These are phyloP conservation scores for Capronia americana DNA, from an alignment of 2,329 filamentous ascomycete genomes.

Conservation along the genomic window DNA sequence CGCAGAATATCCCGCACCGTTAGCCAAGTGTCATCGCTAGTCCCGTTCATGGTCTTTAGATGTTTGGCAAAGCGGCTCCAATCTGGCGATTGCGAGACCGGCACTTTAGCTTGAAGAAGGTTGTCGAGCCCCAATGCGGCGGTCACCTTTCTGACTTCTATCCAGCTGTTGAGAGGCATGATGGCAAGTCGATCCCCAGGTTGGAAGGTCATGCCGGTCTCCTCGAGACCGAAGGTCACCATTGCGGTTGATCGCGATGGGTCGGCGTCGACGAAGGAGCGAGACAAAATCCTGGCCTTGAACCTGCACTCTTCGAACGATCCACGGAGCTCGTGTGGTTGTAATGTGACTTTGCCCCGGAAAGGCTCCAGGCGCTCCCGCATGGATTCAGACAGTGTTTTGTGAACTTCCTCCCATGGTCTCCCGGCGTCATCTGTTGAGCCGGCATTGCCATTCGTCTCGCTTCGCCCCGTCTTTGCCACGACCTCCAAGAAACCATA, in stretches of 20 bases:
- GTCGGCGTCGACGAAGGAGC: constrained; percentile 25
- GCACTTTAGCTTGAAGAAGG: constrained; percentile 19
- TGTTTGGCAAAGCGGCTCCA: constrained; percentile 29
- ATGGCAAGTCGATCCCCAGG: constrained; percentile 28
- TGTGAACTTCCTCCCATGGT: constrained; percentile 32
- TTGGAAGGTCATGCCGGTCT: constrained; percentile 29
- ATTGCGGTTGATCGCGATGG: constrained; percentile 23
- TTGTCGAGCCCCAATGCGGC: constrained; percentile 28
- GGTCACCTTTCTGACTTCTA: constrained; percentile 27
- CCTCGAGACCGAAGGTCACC: constrained; percentile 29
- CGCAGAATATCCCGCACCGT: constrained; percentile 29
- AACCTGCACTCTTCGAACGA: constrained; percentile 32
- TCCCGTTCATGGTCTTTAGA: constrained; percentile 20
- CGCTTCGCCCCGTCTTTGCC: constrained; percentile 30
- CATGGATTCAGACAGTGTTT: constrained; percentile 32
- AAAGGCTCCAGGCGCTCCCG: constrained; percentile 30
- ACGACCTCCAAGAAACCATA: constrained; percentile 32
- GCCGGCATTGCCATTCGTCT: constrained; percentile 32
- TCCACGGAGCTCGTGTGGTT: constrained; percentile 26
- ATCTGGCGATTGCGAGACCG: constrained; percentile 15
- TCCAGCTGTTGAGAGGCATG: constrained; percentile 32
- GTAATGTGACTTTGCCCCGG: constrained; percentile 26
- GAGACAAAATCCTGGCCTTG: constrained; percentile 28
- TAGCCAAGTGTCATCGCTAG: constrained; percentile 4
- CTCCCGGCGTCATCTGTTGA: constrained; percentile 24